These are phyloP conservation scores for Ustilago sp. DNA, from an alignment of 1,284 basidiomycete genomes.

Conservation along the genomic window DNA sequence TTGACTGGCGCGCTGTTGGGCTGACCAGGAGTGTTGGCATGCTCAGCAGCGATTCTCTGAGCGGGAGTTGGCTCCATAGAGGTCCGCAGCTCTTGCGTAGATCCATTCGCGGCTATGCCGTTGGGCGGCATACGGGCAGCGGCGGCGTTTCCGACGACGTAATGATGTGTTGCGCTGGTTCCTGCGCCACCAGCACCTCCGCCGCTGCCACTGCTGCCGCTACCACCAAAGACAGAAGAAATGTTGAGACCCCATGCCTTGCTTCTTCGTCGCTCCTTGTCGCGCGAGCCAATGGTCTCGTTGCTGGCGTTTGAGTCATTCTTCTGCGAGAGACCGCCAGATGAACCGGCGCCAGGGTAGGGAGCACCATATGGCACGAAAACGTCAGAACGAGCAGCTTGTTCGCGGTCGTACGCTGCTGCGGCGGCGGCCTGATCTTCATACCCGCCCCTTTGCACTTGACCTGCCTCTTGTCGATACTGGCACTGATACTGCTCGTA, in stretches of 20 bases:
- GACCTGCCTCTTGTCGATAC: conserved; percentile 24
- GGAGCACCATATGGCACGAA: conserved; percentile 19
- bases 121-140: conserved; percentile 22
- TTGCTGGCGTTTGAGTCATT: conserved; percentile 50
- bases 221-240: conserved; percentile 44
- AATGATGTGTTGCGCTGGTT: conserved; percentile 13
- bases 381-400: conserved; percentile 14
- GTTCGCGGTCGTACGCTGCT: conserved; percentile 28
- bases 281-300: conserved; percentile 52
- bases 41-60: conserved; percentile 53
- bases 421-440: conserved; percentile 32
- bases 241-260: conserved; percentile 57
- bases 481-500: conserved; percentile 48
- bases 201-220: conserved; percentile 30
- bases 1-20: conserved; percentile 69
- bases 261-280: conserved; percentile 48
- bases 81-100: conserved; percentile 15
- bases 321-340: conserved; percentile 43
- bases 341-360: conserved; percentile 26
- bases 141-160: conserved; percentile 14
- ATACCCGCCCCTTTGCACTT: conserved; percentile 25
- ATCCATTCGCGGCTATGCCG: conserved; percentile 22
- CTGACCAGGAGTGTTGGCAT: conserved; percentile 35
- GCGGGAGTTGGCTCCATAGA: conserved; percentile 48
- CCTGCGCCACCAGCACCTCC: conserved; percentile 3